These are phyloP conservation scores for Cyanodermella asteris DNA, from an alignment of 2,329 filamentous ascomycete species.

Conservation along the genomic window DNA sequence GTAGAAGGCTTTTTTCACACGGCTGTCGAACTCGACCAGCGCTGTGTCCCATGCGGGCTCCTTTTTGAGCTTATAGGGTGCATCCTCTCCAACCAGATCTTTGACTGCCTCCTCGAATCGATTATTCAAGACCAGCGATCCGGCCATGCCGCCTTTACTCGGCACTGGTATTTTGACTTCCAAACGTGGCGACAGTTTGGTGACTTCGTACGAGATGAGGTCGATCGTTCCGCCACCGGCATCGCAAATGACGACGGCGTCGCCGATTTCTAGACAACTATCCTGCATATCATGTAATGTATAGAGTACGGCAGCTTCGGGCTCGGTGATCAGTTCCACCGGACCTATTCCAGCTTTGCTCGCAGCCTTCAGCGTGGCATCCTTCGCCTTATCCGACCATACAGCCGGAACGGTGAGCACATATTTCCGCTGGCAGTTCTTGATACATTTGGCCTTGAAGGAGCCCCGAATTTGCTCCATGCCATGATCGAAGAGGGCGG, in stretches of 20 bases:
- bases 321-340: constrained; percentile 10
- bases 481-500: constrained; percentile 10
- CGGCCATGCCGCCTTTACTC: constrained; percentile 13
- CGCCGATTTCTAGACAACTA: constrained; percentile 11
- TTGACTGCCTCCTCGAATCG: constrained; percentile 11
- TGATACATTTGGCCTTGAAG: constrained; percentile 5
- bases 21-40: constrained; percentile 13
- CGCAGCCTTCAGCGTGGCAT: constrained; percentile 10
- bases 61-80: constrained; percentile 11
- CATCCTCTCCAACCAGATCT: constrained; percentile 10
- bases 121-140: constrained; percentile 13
- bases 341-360: constrained; percentile 10
- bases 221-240: constrained; percentile 19
- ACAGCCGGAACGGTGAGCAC: constrained; percentile 14
- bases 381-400: constrained; percentile 15
- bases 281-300: constrained; percentile 12
- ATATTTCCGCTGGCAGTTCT: constrained; percentile 8
- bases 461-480: constrained; percentile 4
- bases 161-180: constrained; percentile 11
- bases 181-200: constrained; percentile 9
- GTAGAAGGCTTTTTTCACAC: constrained; percentile 11
- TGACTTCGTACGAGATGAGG: constrained; percentile 14
- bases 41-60: constrained; percentile 11
- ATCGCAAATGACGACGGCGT: constrained; percentile 17
- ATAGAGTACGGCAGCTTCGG: constrained; percentile 15